Base-by-base conservation (phyloP, 306 rosid species). In the Abrus pulchellus region DNA sequence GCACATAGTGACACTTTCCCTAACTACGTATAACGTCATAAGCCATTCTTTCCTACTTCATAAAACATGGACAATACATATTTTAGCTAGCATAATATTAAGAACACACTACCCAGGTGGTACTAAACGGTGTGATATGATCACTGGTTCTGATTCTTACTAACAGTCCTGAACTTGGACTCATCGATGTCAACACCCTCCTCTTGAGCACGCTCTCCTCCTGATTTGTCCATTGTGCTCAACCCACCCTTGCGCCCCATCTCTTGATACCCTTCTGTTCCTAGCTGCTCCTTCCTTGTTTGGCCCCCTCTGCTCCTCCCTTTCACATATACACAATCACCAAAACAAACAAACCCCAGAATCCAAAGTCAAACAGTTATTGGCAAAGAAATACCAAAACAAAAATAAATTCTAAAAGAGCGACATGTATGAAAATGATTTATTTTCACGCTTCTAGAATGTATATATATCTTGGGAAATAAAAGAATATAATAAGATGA, bases 201-300 rank as follows among this genome's bases (percentile, higher is more conserved):
- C 56, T 85, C 90, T 1, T 50, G 80, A 57, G 94, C 96, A 40
- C 94, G 88, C 34, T 88, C 90, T 73, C 40, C 92, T 20, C 89
- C 94, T n/a, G 90, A 82, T 59, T 73, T 90, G 44, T 89, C 92
- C 85, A 33, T 73, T 7, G 92, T 82, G 86, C 90, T 87, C 36
- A 90, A 77, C 1, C 98, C 94, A 0, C 97, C 97, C 55, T 89
- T 91, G 48, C 87, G 84, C 0, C 96, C 95, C 97, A 92, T 92
- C 66, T 92, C 85, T 50, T 85, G 83, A 50, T 80, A 81, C 71
- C 89, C 88, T 76, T 87, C 88, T 55, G 81, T 75, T 3, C 93
- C 94, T 5, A 89, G 82, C 77, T 89, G 93, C 47, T 92, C 90
- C 85, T 72, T 92, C 86, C 90, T 83, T 4, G 90, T 86, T 72